phyloP scores from a whole-genome alignment of 192 early-diverging fungal genomes.

The Coemansia sp. region DNA sequence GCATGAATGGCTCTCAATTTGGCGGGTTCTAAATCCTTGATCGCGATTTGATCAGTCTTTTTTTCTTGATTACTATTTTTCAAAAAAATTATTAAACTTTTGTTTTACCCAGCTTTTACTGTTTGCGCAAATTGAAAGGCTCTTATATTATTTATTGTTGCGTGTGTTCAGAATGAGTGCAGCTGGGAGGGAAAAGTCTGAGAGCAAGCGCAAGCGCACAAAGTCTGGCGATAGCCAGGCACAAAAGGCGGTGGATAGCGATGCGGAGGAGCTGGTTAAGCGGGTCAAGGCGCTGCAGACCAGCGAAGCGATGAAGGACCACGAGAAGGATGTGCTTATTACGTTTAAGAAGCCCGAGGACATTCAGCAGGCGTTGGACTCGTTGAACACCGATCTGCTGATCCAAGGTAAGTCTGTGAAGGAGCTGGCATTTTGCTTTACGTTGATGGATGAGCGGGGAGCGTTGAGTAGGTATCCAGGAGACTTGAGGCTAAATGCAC shows the following conservation, averaged over 20 bases:
- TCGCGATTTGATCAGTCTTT: conserved; percentile 5
- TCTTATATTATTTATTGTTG: background rate
- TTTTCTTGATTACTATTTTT: background rate
- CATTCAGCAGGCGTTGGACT: conserved; percentile 25
- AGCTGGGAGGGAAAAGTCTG: conserved; percentile 3
- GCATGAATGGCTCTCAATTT: conserved; percentile 35
- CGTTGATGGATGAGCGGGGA: no score
- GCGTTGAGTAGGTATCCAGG: no score
- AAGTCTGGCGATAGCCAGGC: background rate
- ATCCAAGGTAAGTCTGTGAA: conserved; percentile 46
- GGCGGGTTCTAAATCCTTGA: conserved; percentile 26
- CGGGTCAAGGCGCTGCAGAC: background rate
- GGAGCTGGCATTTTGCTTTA: no score
- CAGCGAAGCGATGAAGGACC: background rate
- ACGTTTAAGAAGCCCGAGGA: conserved; percentile 36
- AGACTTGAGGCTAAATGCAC: no score
- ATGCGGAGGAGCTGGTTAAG: conserved; percentile 3
- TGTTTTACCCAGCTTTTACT: no score
- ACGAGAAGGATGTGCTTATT: conserved; percentile 29
- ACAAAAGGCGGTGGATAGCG: background rate
- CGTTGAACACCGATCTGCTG: conserved; percentile 34
- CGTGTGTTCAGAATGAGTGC: conserved; percentile 6
- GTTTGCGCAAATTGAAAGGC: background rate
- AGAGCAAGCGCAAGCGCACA: conserved; percentile 9
- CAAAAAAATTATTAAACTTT: background rate